Evolutionary conservation across 139 green algal genomes (phyloP), one percentile per base, ranked within the genome.

Genomic region (Yamagishiella unicocca): DNA sequence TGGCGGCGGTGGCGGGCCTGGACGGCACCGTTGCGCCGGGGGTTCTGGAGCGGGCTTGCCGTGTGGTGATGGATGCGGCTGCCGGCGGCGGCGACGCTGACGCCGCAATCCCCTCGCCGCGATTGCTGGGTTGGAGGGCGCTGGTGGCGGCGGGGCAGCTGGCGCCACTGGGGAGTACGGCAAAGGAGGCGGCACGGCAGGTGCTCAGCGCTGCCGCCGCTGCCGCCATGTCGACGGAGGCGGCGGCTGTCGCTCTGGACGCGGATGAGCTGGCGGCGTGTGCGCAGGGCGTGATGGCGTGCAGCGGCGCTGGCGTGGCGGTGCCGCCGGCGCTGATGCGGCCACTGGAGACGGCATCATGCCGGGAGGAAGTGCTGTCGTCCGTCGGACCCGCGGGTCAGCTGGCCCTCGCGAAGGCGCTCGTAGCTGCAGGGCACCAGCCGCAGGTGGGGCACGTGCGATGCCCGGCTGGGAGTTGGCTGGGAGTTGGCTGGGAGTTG

Each of bases 121-220:
- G 12, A 0, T 27, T 85, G 79, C 1, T 64, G 40, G 62, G 43
- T n/a, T 58, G 42, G 61, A 67, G 66, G 10, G 79, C 79, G 29
- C 40, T 85, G 61, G 61, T 76, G 42, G 79, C 79, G 40, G 79
- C 79, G 21, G 79, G 79, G 2, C 79, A 85, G 22, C 19, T 85
- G n/a, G 79, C 79, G 61, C 61, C 42, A 21, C 62, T 85, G 58
- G 77, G 77, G 5, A 55, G 46, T 27, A 25, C 42, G n/a, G 61
- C 27, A n/a, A 42, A 31, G 21, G 79, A 75, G 31, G 79, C 42
- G 61, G 79, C 79, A 14, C 27, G 62, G 61, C 38, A 75, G 58
- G 40, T 85, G 38, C 79, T 85, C 17, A 50, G 35, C 12, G 58
- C 79, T 2, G 61, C 38, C 2, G 37, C 25, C 38, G 37, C 58